Evolutionary conservation across 2,329 filamentous ascomycete genomes (phyloP), one percentile per base, ranked within the genome.

Genomic region (Coniochaeta ligniaria): DNA sequence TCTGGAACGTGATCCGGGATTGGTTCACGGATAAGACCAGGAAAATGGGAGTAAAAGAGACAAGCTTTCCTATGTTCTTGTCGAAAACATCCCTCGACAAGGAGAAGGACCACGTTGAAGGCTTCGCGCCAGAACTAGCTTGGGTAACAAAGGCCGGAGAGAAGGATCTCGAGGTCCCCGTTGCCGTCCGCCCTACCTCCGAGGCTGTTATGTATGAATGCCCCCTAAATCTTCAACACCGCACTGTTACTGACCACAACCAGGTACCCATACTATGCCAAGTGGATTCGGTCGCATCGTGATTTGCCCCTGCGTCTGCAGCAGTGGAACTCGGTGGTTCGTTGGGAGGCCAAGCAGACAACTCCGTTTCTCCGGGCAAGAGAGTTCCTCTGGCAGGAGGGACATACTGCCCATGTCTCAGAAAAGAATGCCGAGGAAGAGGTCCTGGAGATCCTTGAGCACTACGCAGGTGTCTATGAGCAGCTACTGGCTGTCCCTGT

Each of bases 341-440:
- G 59, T 69, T 98, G 95, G 95, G 95, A 98, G 77, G 96, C 96
- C 73, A 98, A 98, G 81, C 92, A 96, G 74, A 87, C 84, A 26
- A 88, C 85, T n/a, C 85, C 85, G 43, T 98, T 98, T 80, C 83
- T 99, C 61, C 84, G 94, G 68, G 94, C 94, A 54, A 83, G 96
- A 74, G 95, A 99, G 75, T 99, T 99, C 76, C 78, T 98, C 66
- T 99, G 95, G 95, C 95, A 99, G 75, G 95, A 99, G 78, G 93
- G 93, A 26, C 95, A 97, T 78, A 85, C 83, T 47, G 95, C 95
- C 50, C 93, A 97, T 75, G 76, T 98, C 69, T 96, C 90, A 0
- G 87, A 96, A 74, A 79, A 90, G 67, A 83, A 86, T 64, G 94
- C 95, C 52, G 88, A 86, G 57, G 82, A 90, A 71, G 96, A 99